Evolutionary conservation across 2,329 filamentous ascomycete species (phyloP), one percentile per base, ranked within the genome.

Genomic region (Endothia cerciana): DNA sequence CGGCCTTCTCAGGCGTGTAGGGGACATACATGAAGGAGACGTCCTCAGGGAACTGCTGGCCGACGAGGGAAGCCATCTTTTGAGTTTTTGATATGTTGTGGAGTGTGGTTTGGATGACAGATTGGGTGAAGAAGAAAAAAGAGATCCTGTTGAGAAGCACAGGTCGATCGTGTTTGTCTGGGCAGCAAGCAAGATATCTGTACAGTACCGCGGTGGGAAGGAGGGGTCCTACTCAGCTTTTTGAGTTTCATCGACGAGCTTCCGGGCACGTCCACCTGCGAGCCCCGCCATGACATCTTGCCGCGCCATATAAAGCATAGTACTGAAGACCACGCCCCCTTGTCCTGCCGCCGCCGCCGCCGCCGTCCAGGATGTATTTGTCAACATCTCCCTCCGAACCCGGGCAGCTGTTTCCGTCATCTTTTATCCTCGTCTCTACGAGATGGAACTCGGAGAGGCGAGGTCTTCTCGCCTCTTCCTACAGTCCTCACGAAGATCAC

Each of bases 11-110:
- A 65, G 85, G 81, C 17, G 88, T 85, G 78, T 92, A 92, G 68
- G 92, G 90, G 71, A 95, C 87, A 85, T 94, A 95, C 74, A 88
- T 90, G 85, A 97, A 97, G 78, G 84, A 83, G 69, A 97, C 89
- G 73, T 86, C 90, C 72, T 88, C 82, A 72, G 94, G 94, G 85
- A 98, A 94, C 77, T 83, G 82, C 78, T 97, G 92, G 76, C 94
- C 94, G 77, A 86, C 85, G 36, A 65, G 60, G n/a, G 63, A 61
- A 51, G 66, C 60, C 66, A 68, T 68, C 40, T 38, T 64, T 60
- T 25, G 10, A 30, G 28, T 19, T 78, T 94, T 89, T 41, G 17
- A 7, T 28, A 33, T 36, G 28, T 45, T 58, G 11, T 28, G 41
- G 13, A 0, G n/a, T 25, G 22, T n/a, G 11, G 36, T 33, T 41